Conservation (phyloP, 2,329 filamentous ascomycete species). For the Colletotrichum theobromicola region DNA sequence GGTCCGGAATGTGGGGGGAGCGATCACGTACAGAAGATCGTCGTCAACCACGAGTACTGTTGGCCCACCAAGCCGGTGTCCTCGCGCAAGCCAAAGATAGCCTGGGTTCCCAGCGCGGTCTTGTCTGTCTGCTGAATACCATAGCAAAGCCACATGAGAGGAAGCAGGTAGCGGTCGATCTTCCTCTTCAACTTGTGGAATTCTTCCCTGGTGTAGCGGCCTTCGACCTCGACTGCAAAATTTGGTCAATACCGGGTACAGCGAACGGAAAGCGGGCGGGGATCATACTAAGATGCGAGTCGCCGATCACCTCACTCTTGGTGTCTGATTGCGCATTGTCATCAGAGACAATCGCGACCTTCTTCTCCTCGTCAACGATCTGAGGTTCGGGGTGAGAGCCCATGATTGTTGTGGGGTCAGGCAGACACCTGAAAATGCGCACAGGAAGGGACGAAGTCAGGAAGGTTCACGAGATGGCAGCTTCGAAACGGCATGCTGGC, state of each 20-base stretch:
- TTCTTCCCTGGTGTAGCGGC: constrained; percentile 38
- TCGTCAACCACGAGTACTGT: constrained; percentile 33
- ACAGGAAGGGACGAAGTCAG: neutral
- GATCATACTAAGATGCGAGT: neutral
- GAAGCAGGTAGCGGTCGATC: constrained; percentile 49
- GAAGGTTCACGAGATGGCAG: neutral
- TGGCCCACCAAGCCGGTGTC: constrained; percentile 30
- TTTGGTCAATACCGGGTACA: neutral
- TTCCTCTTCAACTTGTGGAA: constrained; percentile 44
- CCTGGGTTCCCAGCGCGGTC: constrained; percentile 43
- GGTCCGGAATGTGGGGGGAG: neutral
- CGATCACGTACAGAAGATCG: constrained; percentile 32
- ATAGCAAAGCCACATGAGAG: constrained; percentile 54
- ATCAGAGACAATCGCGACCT: neutral
- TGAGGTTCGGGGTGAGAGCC: neutral
- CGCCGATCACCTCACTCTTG: neutral
- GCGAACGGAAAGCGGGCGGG: fast-evolving
- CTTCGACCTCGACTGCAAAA: constrained; percentile 5
- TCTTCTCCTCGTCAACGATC: neutral
- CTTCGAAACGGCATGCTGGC: neutral
- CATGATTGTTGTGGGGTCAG: neutral
- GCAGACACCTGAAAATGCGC: neutral
- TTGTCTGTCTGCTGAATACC: constrained; percentile 55
- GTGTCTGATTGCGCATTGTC: constrained; percentile 3
- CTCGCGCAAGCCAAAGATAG: constrained; percentile 40